Evolutionary conservation across 2,329 filamentous ascomycete genomes (phyloP), one percentile per base, ranked within the genome.

Genomic region (Paecilomyces niveus): DNA sequence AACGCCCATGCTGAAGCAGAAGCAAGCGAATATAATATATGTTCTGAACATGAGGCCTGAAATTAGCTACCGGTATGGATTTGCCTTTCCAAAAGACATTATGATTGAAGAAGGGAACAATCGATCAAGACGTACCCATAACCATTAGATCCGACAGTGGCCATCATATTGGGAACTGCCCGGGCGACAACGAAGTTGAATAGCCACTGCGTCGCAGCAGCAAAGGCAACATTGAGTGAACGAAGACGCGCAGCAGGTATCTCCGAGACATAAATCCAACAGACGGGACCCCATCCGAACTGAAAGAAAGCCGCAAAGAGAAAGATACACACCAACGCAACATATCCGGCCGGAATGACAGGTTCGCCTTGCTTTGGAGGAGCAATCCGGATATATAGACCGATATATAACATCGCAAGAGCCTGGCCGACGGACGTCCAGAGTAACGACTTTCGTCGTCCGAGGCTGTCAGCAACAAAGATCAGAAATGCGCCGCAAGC

Each of bases 101-200:
- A 11, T 11, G 21, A 26, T 22, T 15, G 26, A 15, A 57, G 9
- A 21, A 54, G 15, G 7, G 4, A 13, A 13, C 24, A 26, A 13
- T 24, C 3, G 21, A n/a, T 18, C 21, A 2, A 13, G 10, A 58
- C 56, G 35, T 21, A 58, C 31, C 59, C 59, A 32, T 58, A 60
- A 3, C 59, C 59, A 9, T 51, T 58, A 18, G 54, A 51, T 15
- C 59, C 59, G n/a, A 58, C 52, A 0, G 57, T 58, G 8, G 58
- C 59, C 31, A 60, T 50, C 86, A 89, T 89, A 49, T 82, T 84
- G 1, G 86, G 83, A 0, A 85, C 85, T 26, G 83, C 84, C 57
- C 84, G 76, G 0, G 86, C 85, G 55, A 89, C 83, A 5, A 89
- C 81, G 56, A 89, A 88, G 67, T 89, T 89, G 73, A 89, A 89